phyloP scores from a whole-genome alignment of 306 rosid genomes.

The Glycyrrhiza uralensis region DNA sequence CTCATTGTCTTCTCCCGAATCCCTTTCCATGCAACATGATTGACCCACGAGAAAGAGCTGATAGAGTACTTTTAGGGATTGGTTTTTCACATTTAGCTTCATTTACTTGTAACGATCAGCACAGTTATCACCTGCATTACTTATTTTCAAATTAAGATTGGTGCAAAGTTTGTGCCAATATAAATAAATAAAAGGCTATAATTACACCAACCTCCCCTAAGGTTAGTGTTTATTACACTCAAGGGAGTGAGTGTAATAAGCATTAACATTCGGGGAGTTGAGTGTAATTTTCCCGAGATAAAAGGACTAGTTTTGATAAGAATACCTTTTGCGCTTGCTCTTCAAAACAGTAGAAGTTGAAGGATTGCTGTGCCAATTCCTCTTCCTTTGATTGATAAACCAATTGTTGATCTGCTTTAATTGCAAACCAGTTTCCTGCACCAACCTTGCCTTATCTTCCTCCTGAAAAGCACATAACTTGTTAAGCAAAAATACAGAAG shows the following conservation, averaged over 20 bases:
- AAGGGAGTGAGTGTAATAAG: background rate
- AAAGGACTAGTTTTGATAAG: background rate
- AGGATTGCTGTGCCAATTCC: slow-evolving; percentile 93
- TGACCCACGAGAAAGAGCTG: slow-evolving; percentile 8
- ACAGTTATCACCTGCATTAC: slow-evolving; percentile 66
- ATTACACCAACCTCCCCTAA: background rate
- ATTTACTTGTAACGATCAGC: slow-evolving; percentile 41
- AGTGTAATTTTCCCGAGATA: background rate
- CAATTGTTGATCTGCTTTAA: slow-evolving; percentile 90
- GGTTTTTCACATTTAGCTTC: slow-evolving; percentile 21
- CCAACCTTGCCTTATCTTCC: slow-evolving; percentile 88
- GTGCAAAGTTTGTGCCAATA: slow-evolving; percentile 30
- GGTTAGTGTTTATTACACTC: background rate
- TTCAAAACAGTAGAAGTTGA: slow-evolving; percentile 77
- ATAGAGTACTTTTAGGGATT: background rate
- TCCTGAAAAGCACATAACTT: slow-evolving; percentile 46
- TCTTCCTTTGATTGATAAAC: slow-evolving; percentile 95
- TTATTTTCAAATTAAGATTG: slow-evolving; percentile 52
- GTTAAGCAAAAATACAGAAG: background rate
- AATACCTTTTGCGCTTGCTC: slow-evolving; percentile 89
- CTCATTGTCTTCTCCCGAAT: slow-evolving; percentile 23
- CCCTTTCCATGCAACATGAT: slow-evolving; percentile 15
- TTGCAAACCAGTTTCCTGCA: slow-evolving; percentile 90
- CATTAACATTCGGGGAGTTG: background rate
- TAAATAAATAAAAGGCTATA: background rate